Evolutionary conservation across 164 flowering plant genomes (phyloP), one percentile per base, ranked within the genome.

Genomic region (Macadamia tetraphylla): DNA sequence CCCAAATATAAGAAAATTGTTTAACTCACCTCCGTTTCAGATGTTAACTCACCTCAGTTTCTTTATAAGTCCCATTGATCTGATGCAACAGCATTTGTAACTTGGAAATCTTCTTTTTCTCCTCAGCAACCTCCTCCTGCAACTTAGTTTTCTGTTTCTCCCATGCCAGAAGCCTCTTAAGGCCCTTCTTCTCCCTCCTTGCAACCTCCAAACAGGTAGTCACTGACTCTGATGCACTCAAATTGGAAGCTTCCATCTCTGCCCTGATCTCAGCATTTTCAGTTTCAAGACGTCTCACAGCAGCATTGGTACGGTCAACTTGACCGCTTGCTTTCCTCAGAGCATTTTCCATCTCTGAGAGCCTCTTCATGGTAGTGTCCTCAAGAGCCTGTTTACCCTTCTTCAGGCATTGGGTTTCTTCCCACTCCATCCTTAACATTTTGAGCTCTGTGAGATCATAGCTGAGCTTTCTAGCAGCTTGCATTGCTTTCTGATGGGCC

Each of bases 401-500:
- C 79, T 89, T 94, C 75, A 92, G 70, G 44, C 86, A 70, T 49
- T 87, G 94, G 3, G 88, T 91, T 72, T 95, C 98, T 69, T 92
- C 98, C 70, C 86, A 86, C 73, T 95, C 98, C 86, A 87, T 86
- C 67, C 97, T 81, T 78, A 92, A 75, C 77, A 83, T 77, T 77
- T 89, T 95, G 18, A 92, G 90, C 75, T 95, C 97, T n/a, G 87
- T 88, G 52, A 91, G 76, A 68, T 95, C 99, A 79, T 74, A 71
- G 65, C 94, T 89, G 9, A 95, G 91, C 84, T 83, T 95, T 80
- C 81, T 87, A 30, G 99, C 99, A 74, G 98, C 99, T 82, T 92
- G 98, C 94, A 95, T 81, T 63, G 99, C 99, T 81, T 87, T 95
- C 78, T 92, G 83, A 40, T 91, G 97, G 3, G 99, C 99, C 99